Percentiles rank a stretch among this genome's conserved stretches.
These are phyloP conservation scores for Amauroascus niger DNA, from an alignment of 2,329 filamentous ascomycete species.

Conservation along the genomic window DNA sequence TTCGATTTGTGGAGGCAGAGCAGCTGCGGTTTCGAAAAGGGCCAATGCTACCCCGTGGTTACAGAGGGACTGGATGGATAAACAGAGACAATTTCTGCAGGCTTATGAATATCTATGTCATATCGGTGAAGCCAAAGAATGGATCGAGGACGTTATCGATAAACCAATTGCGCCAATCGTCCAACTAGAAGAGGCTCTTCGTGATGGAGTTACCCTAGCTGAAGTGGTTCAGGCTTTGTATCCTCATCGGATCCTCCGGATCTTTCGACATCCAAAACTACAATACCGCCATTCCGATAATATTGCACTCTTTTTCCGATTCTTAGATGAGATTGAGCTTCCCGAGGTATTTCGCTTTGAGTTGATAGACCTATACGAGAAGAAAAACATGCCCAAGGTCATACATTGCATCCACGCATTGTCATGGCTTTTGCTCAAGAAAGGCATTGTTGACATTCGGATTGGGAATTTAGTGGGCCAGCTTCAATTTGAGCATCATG, in stretches of 20 bases:
- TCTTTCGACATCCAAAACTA: constrained; percentile 74
- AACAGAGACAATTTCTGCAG: constrained; percentile 88
- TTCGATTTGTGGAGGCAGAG: constrained; percentile 44
- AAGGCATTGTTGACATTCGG: constrained; percentile 87
- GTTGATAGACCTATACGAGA: constrained; percentile 94
- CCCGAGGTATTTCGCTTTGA: constrained; percentile 96
- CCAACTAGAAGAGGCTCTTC: constrained; percentile 80
- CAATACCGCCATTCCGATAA: constrained; percentile 97
- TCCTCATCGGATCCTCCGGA: constrained; percentile 63
- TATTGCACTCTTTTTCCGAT: constrained; percentile 90
- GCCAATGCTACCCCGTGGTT: constrained; percentile 59
- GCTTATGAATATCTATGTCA: constrained; percentile 98
- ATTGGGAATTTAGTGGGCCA: constrained; percentile 90
- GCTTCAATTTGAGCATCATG: constrained; percentile 93
- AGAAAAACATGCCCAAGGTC: constrained; percentile 98
- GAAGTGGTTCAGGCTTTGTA: constrained; percentile 87
- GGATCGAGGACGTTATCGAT: constrained; percentile 89
- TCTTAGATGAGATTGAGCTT: constrained; percentile 80
- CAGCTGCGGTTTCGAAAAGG: constrained; percentile 38
- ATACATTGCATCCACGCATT: constrained; percentile 97
- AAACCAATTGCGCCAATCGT: constrained; percentile 83
- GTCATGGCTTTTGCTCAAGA: constrained; percentile 92
- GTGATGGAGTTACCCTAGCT: constrained; percentile 87
- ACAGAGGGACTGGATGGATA: constrained; percentile 95
- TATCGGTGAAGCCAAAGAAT: constrained; percentile 97